Base-by-base conservation (phyloP, 1,284 basidiomycete species). In the Stereum hirsutum region DNA sequence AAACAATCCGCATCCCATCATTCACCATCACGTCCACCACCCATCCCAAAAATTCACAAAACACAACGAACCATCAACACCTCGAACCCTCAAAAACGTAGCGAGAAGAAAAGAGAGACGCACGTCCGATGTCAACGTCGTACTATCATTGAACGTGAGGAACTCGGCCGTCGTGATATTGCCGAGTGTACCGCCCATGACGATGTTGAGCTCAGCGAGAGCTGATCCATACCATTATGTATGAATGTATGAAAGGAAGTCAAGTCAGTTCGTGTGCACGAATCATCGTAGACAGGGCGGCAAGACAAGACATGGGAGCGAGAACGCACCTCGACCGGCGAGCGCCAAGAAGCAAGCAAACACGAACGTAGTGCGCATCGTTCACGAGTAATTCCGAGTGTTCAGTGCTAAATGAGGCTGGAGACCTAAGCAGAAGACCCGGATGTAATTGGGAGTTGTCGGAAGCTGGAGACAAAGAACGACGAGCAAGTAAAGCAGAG, bases 271-370 rank as follows among this genome's bases (percentile, higher is more conserved):
- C 15, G n/a, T n/a, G n/a, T n/a, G n/a, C n/a, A n/a, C n/a, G n/a
- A n/a, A n/a, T n/a, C n/a, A n/a, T n/a, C n/a, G n/a, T n/a, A n/a
- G n/a, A n/a, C n/a, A n/a, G n/a, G n/a, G n/a, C n/a, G n/a, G n/a
- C n/a, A n/a, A n/a, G n/a, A n/a, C n/a, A n/a, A n/a, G 7, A 14
- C 7, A 19, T n/a, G n/a, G 23, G 12, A 23, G 15, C 24, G 17
- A 24, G 32, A 39, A 45, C 60, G 14, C 46, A 76, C 79, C 74
- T 74, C 67, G 75, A 48, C 74, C 67, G 57, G 73, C 72, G 62
- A 80, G 66, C 51, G 60, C 55, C 32, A 63, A 46, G 48, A 62
- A 41, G 46, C 68, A 46, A 33, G 52, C 26, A 30, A 53, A 26
- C 30, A 69, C 44, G 49, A 64, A 37, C 43, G 60, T 49, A 19